Conservation (phyloP, 1,284 basidiomycete species). For the Heterobasidion occidentale region DNA sequence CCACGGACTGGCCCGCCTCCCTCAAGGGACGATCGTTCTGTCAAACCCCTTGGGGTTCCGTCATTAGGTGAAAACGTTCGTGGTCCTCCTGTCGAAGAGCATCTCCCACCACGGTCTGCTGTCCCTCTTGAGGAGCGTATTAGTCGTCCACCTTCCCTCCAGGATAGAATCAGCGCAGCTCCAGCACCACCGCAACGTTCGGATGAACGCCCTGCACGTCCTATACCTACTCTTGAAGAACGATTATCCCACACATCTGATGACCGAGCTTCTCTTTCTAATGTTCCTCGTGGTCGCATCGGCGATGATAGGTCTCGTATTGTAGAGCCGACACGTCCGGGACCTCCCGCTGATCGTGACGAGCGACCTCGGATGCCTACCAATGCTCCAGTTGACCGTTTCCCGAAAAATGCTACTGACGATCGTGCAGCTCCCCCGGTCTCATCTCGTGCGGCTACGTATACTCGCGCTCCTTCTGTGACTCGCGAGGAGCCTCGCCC, state of each 20-base stretch:
- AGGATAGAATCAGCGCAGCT: constrained; percentile 18
- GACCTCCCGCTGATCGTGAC: constrained; percentile 6
- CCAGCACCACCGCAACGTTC: background rate
- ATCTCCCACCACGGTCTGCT: constrained; percentile 6
- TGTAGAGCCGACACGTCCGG: constrained; percentile 8
- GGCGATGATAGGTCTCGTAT: constrained; percentile 3
- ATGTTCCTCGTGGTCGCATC: constrained; percentile 5
- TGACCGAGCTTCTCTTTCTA: constrained; percentile 9
- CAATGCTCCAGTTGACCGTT: constrained; percentile 1
- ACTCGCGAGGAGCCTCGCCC: constrained; percentile 19
- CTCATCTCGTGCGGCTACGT: constrained; percentile 7
- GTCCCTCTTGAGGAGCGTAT: constrained; percentile 5
- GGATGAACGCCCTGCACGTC: constrained; percentile 11
- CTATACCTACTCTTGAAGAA: constrained; percentile 16
- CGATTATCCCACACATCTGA: constrained; percentile 16
- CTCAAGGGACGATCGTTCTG: background rate
- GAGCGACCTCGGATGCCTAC: background rate
- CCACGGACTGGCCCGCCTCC: constrained; percentile 1
- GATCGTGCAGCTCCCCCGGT: constrained; percentile 10
- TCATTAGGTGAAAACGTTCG: background rate
- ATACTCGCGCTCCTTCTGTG: constrained; percentile 16
- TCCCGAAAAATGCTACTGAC: constrained; percentile 9
- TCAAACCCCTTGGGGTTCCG: constrained; percentile 2
- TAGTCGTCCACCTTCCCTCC: constrained; percentile 11
- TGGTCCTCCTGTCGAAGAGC: constrained; percentile 1